Conservation (phyloP, 148 eudicot genomes). For the Mesembryanthemum crystallinum region DNA sequence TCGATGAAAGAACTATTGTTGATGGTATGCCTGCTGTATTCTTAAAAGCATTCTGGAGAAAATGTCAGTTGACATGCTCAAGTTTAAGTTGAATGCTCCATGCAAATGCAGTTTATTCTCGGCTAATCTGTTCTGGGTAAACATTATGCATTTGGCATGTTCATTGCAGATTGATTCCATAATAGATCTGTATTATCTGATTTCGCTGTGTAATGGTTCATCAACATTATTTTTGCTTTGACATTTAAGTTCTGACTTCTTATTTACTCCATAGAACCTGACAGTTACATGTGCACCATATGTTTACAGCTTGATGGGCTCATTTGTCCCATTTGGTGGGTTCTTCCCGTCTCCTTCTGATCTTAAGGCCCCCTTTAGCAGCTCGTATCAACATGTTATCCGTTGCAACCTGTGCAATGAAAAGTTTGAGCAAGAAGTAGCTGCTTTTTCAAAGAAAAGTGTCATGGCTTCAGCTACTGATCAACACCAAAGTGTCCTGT, state of each 20-base stretch:
- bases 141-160: not conserved
- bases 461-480: conserved; percentile 39
- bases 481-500: conserved; percentile 38
- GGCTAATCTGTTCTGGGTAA: not conserved
- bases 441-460: conserved; percentile 40
- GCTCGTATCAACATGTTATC: conserved; percentile 32
- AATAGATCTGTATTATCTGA: too few species aligned
- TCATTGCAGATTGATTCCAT: not conserved
- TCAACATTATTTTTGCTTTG: not conserved
- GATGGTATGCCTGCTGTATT: too few species aligned
- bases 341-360: conserved; percentile 70
- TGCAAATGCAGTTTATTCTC: not conserved
- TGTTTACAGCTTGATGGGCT: conserved; percentile 74
- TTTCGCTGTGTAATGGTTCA: not conserved
- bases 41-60: not conserved
- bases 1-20: too few species aligned
- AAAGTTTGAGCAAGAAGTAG: conserved; percentile 48
- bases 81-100: not conserved
- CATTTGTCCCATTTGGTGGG: conserved; percentile 93
- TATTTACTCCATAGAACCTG: conserved; percentile 17
- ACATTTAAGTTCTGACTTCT: not conserved
- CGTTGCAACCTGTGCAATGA: conserved; percentile 44
- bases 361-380: conserved; percentile 36
- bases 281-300: conserved; percentile 23
- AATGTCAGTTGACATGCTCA: not conserved